A percentile compares a stretch with the other conserved stretches of the same genome.
Evolutionary conservation across 768 basidiomycete genomes (phyloP).

Genomic region (Mycena crocata): DNA sequence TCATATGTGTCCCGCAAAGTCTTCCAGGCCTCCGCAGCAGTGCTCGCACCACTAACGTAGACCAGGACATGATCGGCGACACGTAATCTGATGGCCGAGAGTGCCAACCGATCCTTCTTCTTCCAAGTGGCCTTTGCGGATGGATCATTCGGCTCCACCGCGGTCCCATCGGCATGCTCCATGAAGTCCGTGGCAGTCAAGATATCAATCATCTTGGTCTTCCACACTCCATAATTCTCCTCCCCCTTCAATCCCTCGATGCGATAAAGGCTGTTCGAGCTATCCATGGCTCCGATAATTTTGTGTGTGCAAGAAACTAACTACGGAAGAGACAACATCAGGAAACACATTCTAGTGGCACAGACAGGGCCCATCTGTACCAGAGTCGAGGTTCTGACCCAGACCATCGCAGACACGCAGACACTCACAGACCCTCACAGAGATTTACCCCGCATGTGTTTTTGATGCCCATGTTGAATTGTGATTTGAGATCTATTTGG

Average conservation of each 20-base stretch:
- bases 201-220: neutral
- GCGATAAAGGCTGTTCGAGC: conserved; percentile 2
- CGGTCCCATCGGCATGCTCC: neutral
- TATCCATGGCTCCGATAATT: neutral
- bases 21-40: conserved; percentile 44
- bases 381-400: no score
- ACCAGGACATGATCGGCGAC: conserved; percentile 35
- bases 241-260: conserved; percentile 10
- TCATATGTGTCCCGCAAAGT: conserved; percentile 42
- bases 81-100: conserved; percentile 41
- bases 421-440: no score
- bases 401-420: no score
- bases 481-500: no score
- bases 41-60: conserved; percentile 39
- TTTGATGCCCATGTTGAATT: no score
- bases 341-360: no score
- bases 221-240: conserved; percentile 1
- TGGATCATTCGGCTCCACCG: neutral
- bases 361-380: no score
- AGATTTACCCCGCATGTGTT: no score
- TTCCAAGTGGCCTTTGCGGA: conserved; percentile 11
- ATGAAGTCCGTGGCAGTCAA: neutral
- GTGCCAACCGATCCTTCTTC: conserved; percentile 42
- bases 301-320: neutral
- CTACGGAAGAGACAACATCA: no score